Percentiles rank a stretch among this genome's conserved stretches.
phyloP scores from a whole-genome alignment of 768 basidiomycete genomes.

The Myochromella boudieri region DNA sequence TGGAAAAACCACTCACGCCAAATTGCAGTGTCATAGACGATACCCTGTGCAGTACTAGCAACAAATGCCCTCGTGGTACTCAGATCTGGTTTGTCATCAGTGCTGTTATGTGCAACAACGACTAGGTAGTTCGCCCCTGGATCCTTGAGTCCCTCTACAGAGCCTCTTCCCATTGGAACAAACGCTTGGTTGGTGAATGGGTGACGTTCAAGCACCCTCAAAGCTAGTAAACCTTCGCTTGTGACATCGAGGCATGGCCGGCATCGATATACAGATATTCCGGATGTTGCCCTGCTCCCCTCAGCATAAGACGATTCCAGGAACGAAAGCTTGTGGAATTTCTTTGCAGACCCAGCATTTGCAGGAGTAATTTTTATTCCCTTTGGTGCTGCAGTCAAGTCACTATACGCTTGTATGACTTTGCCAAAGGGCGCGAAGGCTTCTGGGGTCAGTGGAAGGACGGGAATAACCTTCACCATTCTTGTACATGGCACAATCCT shows the following conservation, averaged over 20 bases:
- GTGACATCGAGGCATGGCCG: constrained; percentile 49
- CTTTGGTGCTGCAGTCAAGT: constrained; percentile 64
- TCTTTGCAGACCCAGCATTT: constrained; percentile 87
- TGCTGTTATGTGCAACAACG: constrained; percentile 80
- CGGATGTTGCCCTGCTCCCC: constrained; percentile 54
- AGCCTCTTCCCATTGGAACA: constrained; percentile 82
- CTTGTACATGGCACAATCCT: not conserved
- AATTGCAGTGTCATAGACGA: constrained; percentile 77
- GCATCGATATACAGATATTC: constrained; percentile 85
- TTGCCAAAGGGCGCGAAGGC: constrained; percentile 88
- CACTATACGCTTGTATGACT: constrained; percentile 85
- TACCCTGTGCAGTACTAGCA: constrained; percentile 78
- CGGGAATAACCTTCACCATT: constrained; percentile 39
- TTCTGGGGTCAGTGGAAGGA: constrained; percentile 75
- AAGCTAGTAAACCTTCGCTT: constrained; percentile 47
- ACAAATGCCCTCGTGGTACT: constrained; percentile 77
- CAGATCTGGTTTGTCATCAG: constrained; percentile 76
- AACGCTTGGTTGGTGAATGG: constrained; percentile 90
- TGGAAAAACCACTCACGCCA: constrained; percentile 74
- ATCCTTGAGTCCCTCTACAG: constrained; percentile 45
- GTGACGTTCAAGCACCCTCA: constrained; percentile 87
- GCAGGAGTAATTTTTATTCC: constrained; percentile 74
- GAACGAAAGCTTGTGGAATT: constrained; percentile 90
- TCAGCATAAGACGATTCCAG: constrained; percentile 65
- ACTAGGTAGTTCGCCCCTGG: constrained; percentile 70